phyloP scores from a whole-genome alignment of 2,329 filamentous ascomycete species.

The Xylaria sp. region DNA sequence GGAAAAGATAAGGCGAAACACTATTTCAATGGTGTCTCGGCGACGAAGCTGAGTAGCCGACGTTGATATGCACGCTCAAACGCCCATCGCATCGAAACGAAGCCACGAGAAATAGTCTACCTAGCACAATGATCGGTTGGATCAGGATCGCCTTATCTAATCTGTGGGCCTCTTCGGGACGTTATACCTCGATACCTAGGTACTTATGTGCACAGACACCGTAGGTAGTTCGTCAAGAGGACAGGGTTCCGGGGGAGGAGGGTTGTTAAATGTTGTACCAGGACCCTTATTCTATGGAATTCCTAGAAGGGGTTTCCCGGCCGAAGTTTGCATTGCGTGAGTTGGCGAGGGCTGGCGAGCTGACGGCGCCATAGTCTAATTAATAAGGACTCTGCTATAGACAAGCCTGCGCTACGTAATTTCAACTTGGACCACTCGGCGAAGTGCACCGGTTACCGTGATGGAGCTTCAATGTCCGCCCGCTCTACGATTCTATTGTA shows the following conservation, averaged over 20 bases:
- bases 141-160: constrained; percentile 11
- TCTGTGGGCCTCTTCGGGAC: neutral
- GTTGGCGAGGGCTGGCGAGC: constrained; percentile 12
- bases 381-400: constrained; percentile 4
- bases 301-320: constrained; percentile 24
- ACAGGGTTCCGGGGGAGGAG: constrained; percentile 23
- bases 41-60: neutral
- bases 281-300: constrained; percentile 25
- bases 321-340: constrained; percentile 8
- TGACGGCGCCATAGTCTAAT: constrained; percentile 15
- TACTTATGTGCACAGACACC: constrained; percentile 19
- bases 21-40: neutral
- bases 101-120: neutral
- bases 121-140: neutral
- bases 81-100: neutral
- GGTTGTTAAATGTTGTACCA: constrained; percentile 2
- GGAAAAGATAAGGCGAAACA: neutral
- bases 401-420: constrained; percentile 16
- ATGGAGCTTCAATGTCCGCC: constrained; percentile 30
- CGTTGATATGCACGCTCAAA: neutral
- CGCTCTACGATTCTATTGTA: constrained; percentile 6
- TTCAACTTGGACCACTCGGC: constrained; percentile 31
- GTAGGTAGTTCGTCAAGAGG: constrained; percentile 20
- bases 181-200: too few relatives aligned
- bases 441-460: constrained; percentile 19